These are phyloP conservation scores for Colletotrichum trifolii DNA, from an alignment of 2,329 filamentous ascomycete genomes.

Conservation along the genomic window DNA sequence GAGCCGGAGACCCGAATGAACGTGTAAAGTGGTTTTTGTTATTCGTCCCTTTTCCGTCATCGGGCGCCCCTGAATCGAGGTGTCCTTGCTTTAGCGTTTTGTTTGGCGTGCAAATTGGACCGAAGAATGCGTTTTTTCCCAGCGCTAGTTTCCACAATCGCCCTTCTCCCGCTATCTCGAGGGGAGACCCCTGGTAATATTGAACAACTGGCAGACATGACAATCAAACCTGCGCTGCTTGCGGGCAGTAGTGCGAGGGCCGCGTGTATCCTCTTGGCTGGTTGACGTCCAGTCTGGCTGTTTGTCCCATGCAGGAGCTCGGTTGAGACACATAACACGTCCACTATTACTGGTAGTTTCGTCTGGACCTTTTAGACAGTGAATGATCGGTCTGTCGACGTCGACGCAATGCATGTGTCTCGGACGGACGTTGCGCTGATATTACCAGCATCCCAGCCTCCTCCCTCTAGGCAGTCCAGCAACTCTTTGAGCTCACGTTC, in stretches of 20 bases:
- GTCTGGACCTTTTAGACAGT: too few relatives aligned
- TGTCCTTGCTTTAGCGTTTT: slow-evolving; percentile 2
- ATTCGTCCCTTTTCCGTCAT: neutral
- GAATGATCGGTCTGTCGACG: neutral
- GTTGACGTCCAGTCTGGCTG: neutral
- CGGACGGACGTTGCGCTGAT: slow-evolving; percentile 13
- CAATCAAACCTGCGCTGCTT: slow-evolving; percentile 30
- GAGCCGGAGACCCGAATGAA: slow-evolving; percentile 4
- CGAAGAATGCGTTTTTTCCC: slow-evolving; percentile 21
- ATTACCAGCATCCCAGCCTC: slow-evolving; percentile 12
- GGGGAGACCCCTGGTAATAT: slow-evolving; percentile 36
- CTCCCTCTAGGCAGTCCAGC: slow-evolving; percentile 2
- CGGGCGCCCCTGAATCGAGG: too few relatives aligned
- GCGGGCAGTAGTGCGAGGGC: slow-evolving; percentile 25
- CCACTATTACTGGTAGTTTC: neutral
- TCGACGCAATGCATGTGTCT: slow-evolving; percentile 17
- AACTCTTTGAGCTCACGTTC: slow-evolving; percentile 18
- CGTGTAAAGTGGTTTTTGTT: slow-evolving; percentile 35
- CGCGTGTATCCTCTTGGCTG: slow-evolving; percentile 24
- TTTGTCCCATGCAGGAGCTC: slow-evolving; percentile 2
- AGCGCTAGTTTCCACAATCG: slow-evolving; percentile 26
- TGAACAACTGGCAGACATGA: slow-evolving; percentile 35
- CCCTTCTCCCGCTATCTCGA: slow-evolving; percentile 25
- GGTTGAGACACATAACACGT: slow-evolving; percentile 7
- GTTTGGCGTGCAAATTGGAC: slow-evolving; percentile 25